These are phyloP conservation scores for Leishmania amazonensis DNA, from an alignment of 208 protist genomes.

Conservation along the genomic window DNA sequence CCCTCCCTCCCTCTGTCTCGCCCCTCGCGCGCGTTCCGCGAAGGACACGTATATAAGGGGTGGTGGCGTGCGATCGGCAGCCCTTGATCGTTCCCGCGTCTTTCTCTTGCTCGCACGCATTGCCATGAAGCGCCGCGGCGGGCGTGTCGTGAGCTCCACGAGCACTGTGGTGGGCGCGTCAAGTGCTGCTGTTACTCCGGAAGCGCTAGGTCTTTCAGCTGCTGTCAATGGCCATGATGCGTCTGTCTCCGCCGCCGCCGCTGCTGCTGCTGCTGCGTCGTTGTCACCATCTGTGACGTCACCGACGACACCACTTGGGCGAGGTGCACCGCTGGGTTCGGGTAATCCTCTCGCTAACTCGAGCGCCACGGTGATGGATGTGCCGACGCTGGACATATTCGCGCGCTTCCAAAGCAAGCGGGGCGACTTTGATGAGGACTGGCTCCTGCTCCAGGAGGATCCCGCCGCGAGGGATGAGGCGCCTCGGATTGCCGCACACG, in stretches of 20 bases:
- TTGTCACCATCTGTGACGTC: slow-evolving; percentile 1
- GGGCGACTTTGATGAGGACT: slow-evolving; percentile 71
- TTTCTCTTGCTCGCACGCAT: neutral
- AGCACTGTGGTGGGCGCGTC: slow-evolving; percentile 17
- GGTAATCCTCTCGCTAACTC: neutral
- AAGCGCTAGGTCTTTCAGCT: neutral
- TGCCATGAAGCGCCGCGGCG: slow-evolving; percentile 40
- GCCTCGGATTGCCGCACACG: slow-evolving; percentile 36
- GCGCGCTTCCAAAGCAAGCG: slow-evolving; percentile 61
- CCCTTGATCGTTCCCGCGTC: neutral
- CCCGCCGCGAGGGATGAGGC: slow-evolving; percentile 11
- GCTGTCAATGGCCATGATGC: neutral
- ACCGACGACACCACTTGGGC: neutral
- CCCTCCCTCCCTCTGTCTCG: neutral
- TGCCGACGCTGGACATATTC: slow-evolving; percentile 67
- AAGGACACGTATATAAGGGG: neutral
- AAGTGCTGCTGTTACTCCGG: neutral
- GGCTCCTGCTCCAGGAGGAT: slow-evolving; percentile 76
- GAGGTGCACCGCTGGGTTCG: neutral
- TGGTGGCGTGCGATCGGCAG: neutral
- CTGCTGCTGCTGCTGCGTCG: slow-evolving; percentile 1
- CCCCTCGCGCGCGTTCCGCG: neutral
- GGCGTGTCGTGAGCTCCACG: slow-evolving; percentile 38
- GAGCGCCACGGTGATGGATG: slow-evolving; percentile 8
- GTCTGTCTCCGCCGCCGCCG: neutral